Conservation (phyloP, 768 basidiomycete species). For the Crucibulum laeve region DNA sequence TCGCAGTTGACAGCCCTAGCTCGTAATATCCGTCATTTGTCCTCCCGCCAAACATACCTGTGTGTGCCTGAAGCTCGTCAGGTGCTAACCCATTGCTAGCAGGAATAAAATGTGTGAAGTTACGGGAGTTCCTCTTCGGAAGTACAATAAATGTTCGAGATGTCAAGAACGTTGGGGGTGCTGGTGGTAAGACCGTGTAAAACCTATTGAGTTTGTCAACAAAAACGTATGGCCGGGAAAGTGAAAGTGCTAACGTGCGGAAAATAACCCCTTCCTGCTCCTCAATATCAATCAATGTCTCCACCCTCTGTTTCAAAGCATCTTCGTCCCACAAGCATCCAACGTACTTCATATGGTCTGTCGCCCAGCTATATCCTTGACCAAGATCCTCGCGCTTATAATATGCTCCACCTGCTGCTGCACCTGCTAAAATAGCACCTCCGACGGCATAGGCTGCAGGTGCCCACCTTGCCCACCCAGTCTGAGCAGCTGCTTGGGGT, state of each 20-base stretch:
- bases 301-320: constrained; percentile 55
- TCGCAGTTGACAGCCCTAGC: constrained; percentile 66
- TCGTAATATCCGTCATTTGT: constrained; percentile 91
- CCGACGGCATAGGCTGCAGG: constrained; percentile 69
- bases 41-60: constrained; percentile 77
- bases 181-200: constrained; percentile 73
- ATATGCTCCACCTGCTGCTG: constrained; percentile 82
- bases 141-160: constrained; percentile 77
- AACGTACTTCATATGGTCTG: constrained; percentile 89
- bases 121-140: constrained; percentile 49
- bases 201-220: constrained; percentile 44
- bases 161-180: constrained; percentile 48
- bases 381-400: constrained; percentile 75
- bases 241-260: constrained; percentile 50
- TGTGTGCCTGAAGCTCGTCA: constrained; percentile 84
- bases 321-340: constrained; percentile 81
- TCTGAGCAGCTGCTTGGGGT: neutral
- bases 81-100: constrained; percentile 61
- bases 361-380: constrained; percentile 67
- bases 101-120: constrained; percentile 53
- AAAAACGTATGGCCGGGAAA: neutral
- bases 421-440: constrained; percentile 72
- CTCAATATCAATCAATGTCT: constrained; percentile 57
- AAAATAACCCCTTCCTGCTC: constrained; percentile 63
- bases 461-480: constrained; percentile 60